phyloP scores from a whole-genome alignment of 306 rosid genomes.

The Hylodesmum podocarpum region DNA sequence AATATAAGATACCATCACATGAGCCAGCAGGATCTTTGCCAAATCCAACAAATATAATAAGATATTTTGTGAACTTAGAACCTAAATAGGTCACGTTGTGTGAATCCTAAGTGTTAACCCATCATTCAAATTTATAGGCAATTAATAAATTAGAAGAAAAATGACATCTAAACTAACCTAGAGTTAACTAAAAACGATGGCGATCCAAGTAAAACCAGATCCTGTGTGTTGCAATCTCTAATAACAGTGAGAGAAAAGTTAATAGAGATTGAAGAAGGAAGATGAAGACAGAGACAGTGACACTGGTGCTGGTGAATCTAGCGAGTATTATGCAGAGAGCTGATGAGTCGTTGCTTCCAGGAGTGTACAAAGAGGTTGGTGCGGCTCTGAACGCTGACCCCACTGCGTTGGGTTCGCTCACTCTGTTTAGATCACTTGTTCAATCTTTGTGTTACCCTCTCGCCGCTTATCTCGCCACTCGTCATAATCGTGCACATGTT shows the following conservation, averaged over 20 bases:
- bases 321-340: slow-evolving; percentile 77
- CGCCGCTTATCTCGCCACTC: slow-evolving; percentile 70
- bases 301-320: slow-evolving; percentile 63
- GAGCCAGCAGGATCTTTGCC: background rate
- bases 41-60: background rate
- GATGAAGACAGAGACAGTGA: slow-evolving; percentile 65
- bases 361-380: slow-evolving; percentile 78
- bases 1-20: background rate
- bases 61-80: background rate
- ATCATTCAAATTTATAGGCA: background rate
- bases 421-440: slow-evolving; percentile 76
- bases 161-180: background rate
- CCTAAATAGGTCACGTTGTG: too few species aligned
- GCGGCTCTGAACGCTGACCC: slow-evolving; percentile 74
- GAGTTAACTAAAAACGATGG: background rate
- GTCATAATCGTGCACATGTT: slow-evolving; percentile 79
- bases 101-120: background rate
- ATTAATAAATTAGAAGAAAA: background rate
- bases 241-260: background rate
- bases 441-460: slow-evolving; percentile 74
- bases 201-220: background rate
- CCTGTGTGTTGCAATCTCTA: background rate
- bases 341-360: slow-evolving; percentile 75
- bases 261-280: background rate
- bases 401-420: slow-evolving; percentile 73